Conservation (phyloP, 1,139 yeast genomes). For the Pichia sp. region DNA sequence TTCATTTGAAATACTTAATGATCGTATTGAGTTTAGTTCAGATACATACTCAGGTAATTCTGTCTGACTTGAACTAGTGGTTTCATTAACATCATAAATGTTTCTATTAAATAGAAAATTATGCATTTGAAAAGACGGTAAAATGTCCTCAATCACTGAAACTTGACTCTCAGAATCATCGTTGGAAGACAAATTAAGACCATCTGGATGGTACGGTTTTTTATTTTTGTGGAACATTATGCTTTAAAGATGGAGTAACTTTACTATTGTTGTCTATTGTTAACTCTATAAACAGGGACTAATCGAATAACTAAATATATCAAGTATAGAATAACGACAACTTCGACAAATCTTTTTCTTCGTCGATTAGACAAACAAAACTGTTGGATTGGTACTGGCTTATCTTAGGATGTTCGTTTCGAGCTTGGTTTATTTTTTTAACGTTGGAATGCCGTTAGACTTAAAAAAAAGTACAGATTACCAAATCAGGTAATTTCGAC, state of each 20-base stretch:
- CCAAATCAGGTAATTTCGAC: background rate
- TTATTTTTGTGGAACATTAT: too few relatives aligned
- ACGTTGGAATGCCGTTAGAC: too few relatives aligned
- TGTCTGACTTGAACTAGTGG: background rate
- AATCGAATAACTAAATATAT: too few relatives aligned
- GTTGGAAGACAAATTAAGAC: background rate
- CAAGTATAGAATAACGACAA: too few relatives aligned
- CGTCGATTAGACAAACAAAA: too few relatives aligned
- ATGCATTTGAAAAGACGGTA: constrained; percentile 61
- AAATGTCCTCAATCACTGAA: constrained; percentile 33
- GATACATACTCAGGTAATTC: constrained; percentile 8
- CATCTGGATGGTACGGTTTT: background rate
- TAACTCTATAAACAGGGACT: too few relatives aligned
- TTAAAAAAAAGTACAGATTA: background rate
- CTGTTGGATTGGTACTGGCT: too few relatives aligned
- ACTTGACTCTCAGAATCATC: background rate
- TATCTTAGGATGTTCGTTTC: too few relatives aligned
- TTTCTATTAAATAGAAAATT: constrained; percentile 44
- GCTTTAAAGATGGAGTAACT: too few relatives aligned
- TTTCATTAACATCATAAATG: constrained; percentile 17
- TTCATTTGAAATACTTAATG: background rate
- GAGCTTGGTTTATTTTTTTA: too few relatives aligned
- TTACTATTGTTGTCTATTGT: too few relatives aligned
- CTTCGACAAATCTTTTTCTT: too few relatives aligned
- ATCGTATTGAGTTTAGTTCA: constrained; percentile 11